Percentiles rank a stretch among this genome's conserved stretches.
These are phyloP conservation scores for Ceratocystis variospora DNA, from an alignment of 2,329 filamentous ascomycete species.

Conservation along the genomic window DNA sequence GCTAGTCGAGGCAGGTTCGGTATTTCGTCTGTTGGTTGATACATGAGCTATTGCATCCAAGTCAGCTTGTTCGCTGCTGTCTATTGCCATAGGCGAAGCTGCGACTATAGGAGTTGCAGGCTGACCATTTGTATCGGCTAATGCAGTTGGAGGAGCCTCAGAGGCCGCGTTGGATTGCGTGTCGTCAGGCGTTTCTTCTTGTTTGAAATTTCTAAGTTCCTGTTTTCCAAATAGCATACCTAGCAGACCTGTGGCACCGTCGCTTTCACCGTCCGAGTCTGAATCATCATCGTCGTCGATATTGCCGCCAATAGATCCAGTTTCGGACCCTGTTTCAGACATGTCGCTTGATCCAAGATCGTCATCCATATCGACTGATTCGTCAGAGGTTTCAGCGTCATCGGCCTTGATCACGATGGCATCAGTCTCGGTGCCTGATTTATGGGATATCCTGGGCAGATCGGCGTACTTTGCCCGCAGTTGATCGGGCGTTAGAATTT, in stretches of 20 bases:
- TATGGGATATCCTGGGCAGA: slow-evolving; percentile 35
- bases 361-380: slow-evolving; percentile 35
- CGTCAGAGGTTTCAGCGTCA: slow-evolving; percentile 23
- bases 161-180: slow-evolving; percentile 2
- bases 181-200: slow-evolving; percentile 25
- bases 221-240: slow-evolving; percentile 47
- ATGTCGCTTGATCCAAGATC: slow-evolving; percentile 31
- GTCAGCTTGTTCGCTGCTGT: slow-evolving; percentile 20
- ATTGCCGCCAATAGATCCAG: slow-evolving; percentile 30
- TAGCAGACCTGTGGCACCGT: slow-evolving; percentile 36
- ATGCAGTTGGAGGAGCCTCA: no score
- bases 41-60: slow-evolving; percentile 16
- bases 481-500: slow-evolving; percentile 55
- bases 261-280: slow-evolving; percentile 26
- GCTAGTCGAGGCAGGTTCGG: not conserved
- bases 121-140: not conserved
- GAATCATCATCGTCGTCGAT: slow-evolving; percentile 25
- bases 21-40: not conserved
- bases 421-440: not conserved
- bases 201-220: slow-evolving; percentile 40
- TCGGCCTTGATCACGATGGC: slow-evolving; percentile 21
- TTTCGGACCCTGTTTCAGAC: slow-evolving; percentile 32
- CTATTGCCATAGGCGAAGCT: slow-evolving; percentile 8
- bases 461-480: slow-evolving; percentile 55
- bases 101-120: not conserved